A percentile compares a stretch with the other conserved stretches of the same genome.
Evolutionary conservation across 2,329 filamentous ascomycete genomes (phyloP).

Genomic region (Apiospora malaysiana): DNA sequence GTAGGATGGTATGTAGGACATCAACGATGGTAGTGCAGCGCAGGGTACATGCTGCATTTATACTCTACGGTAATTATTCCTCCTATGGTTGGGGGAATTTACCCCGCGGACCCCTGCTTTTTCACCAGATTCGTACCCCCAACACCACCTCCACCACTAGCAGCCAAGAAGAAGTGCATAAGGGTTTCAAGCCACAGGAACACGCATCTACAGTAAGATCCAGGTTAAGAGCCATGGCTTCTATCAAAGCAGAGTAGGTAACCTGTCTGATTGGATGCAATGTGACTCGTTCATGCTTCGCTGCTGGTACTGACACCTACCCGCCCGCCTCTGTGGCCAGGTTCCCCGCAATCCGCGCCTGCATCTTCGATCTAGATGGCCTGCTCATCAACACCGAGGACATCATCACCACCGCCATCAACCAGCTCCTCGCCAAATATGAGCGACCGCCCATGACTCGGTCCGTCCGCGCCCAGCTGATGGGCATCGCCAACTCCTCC

Average conservation of each 20-base stretch:
- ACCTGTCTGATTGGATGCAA: background rate
- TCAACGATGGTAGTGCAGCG: no score
- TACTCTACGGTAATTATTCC: no score
- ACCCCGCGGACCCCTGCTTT: background rate
- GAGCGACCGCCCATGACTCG: conserved; percentile 66
- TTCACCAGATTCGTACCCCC: no score
- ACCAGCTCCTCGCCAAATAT: conserved; percentile 66
- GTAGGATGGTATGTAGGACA: no score
- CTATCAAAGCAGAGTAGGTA: background rate
- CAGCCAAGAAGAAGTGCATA: background rate
- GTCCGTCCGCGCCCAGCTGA: conserved; percentile 72
- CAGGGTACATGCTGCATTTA: no score
- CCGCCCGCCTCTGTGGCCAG: conserved; percentile 31
- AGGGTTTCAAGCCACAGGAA: background rate
- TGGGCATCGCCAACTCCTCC: conserved; percentile 62
- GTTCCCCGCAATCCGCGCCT: conserved; percentile 66
- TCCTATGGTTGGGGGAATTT: no score
- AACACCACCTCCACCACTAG: no score
- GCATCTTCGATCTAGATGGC: conserved; percentile 78
- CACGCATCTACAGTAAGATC: no score
- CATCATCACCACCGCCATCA: conserved; percentile 68
- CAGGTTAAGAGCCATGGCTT: background rate
- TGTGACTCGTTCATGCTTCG: background rate
- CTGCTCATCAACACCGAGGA: conserved; percentile 76
- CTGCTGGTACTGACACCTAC: background rate